Conservation (phyloP, 2,329 filamentous ascomycete genomes). For the Atkinsonella texensis region DNA sequence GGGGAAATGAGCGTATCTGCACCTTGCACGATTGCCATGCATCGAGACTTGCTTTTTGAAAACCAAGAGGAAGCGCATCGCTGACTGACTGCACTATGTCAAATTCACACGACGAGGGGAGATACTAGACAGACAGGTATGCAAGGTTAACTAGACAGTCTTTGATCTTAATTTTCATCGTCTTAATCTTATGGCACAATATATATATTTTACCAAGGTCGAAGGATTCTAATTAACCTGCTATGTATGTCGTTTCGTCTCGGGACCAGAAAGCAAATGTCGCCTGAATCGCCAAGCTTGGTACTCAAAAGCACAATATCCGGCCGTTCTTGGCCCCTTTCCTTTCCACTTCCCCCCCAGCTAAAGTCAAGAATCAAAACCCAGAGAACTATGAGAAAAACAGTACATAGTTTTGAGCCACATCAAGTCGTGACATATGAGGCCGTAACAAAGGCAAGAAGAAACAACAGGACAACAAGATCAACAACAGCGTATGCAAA, state of each 20-base stretch:
- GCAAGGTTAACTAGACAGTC: background rate
- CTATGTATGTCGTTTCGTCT: conserved; percentile 1
- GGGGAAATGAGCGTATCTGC: too few species aligned
- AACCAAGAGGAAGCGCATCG: too few species aligned
- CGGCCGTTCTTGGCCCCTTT: background rate
- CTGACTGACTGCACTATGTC: too few species aligned
- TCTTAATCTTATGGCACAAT: background rate
- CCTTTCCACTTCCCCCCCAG: background rate
- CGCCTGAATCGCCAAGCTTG: background rate
- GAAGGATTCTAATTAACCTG: background rate
- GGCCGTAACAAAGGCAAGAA: conserved; percentile 6
- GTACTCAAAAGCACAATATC: background rate
- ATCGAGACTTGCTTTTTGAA: too few species aligned
- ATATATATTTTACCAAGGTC: background rate
- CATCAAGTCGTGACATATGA: conserved; percentile 9
- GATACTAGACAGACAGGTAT: background rate
- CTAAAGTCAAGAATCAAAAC: background rate
- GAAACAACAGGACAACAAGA: background rate
- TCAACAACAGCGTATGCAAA: background rate
- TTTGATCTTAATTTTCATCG: background rate
- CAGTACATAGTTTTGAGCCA: conserved; percentile 6
- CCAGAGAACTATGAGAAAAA: background rate
- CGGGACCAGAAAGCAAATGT: background rate
- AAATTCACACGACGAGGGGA: too few species aligned
- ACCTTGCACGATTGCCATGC: too few species aligned